phyloP scores from a whole-genome alignment of 2,329 filamentous ascomycete genomes.

The Cercospora berteroae region DNA sequence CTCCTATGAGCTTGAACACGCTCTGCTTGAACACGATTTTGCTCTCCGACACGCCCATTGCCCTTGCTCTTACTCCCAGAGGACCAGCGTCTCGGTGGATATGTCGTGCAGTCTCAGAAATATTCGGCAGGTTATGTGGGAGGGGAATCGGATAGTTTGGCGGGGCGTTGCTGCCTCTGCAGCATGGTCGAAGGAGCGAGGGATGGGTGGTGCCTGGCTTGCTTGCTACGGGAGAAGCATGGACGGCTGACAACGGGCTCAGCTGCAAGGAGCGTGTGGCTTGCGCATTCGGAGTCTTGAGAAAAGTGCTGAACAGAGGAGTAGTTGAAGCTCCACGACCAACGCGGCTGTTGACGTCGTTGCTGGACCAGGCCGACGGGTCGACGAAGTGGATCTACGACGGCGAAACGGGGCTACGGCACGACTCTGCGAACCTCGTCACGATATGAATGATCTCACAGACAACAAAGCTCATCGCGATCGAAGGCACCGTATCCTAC shows the following conservation, averaged over 20 bases:
- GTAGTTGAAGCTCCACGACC: background rate
- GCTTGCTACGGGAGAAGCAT: background rate
- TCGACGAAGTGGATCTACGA: background rate
- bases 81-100: too few species aligned
- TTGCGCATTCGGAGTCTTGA: background rate
- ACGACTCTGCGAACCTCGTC: background rate
- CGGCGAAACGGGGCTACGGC: background rate
- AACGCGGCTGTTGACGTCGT: conserved; percentile 14
- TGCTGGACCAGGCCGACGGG: background rate
- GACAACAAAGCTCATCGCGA: background rate
- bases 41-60: conserved; percentile 96
- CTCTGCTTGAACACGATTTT: conserved; percentile 98
- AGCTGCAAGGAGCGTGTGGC: background rate
- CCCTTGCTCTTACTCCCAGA: background rate
- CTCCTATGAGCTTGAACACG: conserved; percentile 94
- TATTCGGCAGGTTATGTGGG: background rate
- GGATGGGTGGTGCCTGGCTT: background rate
- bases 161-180: background rate
- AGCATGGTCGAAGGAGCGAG: background rate
- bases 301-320: background rate
- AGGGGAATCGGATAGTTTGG: background rate
- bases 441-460: background rate
- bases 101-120: too few species aligned
- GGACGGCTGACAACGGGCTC: background rate
- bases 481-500: background rate